Evolutionary conservation across 1,139 yeast genomes (phyloP).

Genomic region (Debaryomyces coudertii): DNA sequence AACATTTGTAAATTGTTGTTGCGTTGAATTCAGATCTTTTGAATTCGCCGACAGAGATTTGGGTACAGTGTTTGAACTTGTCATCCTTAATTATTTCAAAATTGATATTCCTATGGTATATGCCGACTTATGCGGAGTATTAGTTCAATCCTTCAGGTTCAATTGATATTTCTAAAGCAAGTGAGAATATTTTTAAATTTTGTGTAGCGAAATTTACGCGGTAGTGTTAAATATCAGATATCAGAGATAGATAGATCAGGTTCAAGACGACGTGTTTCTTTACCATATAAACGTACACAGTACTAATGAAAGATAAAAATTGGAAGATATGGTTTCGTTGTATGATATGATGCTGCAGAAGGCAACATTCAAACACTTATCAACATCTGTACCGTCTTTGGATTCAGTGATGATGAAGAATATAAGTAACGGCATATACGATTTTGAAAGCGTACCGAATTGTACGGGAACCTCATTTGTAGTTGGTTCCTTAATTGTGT

Average conservation of each 20-base stretch:
- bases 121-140: not conserved
- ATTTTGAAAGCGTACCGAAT: constrained; percentile 44
- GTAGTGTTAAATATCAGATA: not conserved
- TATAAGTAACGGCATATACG: constrained; percentile 30
- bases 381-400: constrained; percentile 32
- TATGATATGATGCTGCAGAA: constrained; percentile 19
- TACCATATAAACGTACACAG: not conserved
- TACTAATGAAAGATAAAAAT: constrained; percentile 3
- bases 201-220: constrained; percentile 8
- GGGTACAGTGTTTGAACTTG: constrained; percentile 2
- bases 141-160: constrained; percentile 11
- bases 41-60: constrained; percentile 4
- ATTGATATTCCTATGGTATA: not conserved
- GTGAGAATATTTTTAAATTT: constrained; percentile 8
- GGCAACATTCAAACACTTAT: constrained; percentile 18
- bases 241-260: not conserved
- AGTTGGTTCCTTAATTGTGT: constrained; percentile 27
- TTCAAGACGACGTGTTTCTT: not conserved
- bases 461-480: constrained; percentile 28
- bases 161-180: constrained; percentile 5
- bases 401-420: constrained; percentile 24
- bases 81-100: not conserved
- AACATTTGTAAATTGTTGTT: constrained; percentile 13
- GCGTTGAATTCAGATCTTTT: constrained; percentile 10
- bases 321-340: constrained; percentile 19